Conservation (phyloP, 2,329 filamentous ascomycete genomes). For the Fusarium annulatum region DNA sequence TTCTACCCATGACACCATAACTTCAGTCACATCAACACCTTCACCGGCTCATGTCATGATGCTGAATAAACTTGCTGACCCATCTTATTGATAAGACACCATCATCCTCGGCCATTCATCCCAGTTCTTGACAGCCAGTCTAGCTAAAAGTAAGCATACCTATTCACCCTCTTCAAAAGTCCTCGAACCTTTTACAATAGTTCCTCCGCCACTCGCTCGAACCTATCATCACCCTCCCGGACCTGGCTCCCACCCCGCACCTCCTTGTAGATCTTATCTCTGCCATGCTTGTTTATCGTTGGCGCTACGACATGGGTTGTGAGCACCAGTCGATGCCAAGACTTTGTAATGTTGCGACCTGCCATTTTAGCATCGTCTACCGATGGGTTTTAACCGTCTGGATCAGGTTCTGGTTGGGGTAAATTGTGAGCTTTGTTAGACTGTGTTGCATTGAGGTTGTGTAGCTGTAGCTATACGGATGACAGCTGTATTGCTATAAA, state of each 20-base stretch:
- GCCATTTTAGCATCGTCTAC: slow-evolving; percentile 34
- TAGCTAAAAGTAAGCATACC: background rate
- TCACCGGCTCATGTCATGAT: background rate
- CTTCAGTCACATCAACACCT: accelerated
- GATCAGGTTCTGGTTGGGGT: slow-evolving; percentile 25
- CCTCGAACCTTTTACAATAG: slow-evolving; percentile 29
- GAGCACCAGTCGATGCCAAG: slow-evolving; percentile 37
- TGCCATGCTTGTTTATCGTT: slow-evolving; percentile 10
- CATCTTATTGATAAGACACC: background rate
- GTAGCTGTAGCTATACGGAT: slow-evolving; percentile 4
- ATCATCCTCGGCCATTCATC: background rate
- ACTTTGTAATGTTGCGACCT: slow-evolving; percentile 32
- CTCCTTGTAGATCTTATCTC: slow-evolving; percentile 24
- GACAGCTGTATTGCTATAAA: slow-evolving; percentile 24
- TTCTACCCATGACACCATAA: background rate
- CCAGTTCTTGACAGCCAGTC: background rate
- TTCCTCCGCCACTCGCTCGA: slow-evolving; percentile 29
- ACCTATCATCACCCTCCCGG: slow-evolving; percentile 30
- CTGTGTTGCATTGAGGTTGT: slow-evolving; percentile 1
- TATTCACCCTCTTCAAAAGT: background rate
- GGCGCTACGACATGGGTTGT: slow-evolving; percentile 23
- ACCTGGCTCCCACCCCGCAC: slow-evolving; percentile 17
- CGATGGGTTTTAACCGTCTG: slow-evolving; percentile 7
- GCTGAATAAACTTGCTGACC: background rate
- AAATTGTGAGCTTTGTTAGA: background rate